Evolutionary conservation across 176 grass and related monocot genomes (phyloP), one percentile per base, ranked within the genome.

Genomic region (Thinopyrum elongatum): DNA sequence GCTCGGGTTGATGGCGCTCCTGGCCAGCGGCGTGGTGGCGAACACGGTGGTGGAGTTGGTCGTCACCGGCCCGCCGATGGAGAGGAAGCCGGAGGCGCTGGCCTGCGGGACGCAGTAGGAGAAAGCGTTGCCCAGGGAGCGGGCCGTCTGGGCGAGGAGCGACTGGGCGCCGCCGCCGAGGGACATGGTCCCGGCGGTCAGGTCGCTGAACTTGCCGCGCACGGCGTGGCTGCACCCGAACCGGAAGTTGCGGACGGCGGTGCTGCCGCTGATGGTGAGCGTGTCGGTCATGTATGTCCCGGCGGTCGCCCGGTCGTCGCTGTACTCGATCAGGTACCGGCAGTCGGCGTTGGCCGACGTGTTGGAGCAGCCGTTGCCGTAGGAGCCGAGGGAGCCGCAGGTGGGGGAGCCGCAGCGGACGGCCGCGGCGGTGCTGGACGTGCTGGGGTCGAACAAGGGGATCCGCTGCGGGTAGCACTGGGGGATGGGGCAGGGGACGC

Each of bases 201-300:
- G 5, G 68, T 31, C 23, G 69, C 86, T 88, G 63, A 92, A 89
- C 26, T 81, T 35, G 3, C 93, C 90, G 6, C 65, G 28, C 22
- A 87, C 88, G 53, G 71, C 46, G 51, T 89, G 83, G 57, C 93
- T 91, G 65, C 93, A 95, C 6, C 86, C 90, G 78, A 88, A 92
- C 28, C 21, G 65, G 33, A 92, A 92, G 14, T 57, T 35, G 7
- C 33, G 34, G 61, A 25, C 22, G 19, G 65, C 26, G 74, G 61
- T 30, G 60, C 3, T 19, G 10, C 83, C 63, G 65, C 86, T 89
- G 77, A 81, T 69, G 1, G 86, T 76, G 8, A 76, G 74, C 28
- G 27, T 31, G 74, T 76, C 74, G 9, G 27, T 55, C 27, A 76
- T 76, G 74, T 76, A 76, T 17, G 74, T 76, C 17, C 74, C 74